Base-by-base conservation (phyloP, 257 asterid species). In the Thymus mandschuricus region DNA sequence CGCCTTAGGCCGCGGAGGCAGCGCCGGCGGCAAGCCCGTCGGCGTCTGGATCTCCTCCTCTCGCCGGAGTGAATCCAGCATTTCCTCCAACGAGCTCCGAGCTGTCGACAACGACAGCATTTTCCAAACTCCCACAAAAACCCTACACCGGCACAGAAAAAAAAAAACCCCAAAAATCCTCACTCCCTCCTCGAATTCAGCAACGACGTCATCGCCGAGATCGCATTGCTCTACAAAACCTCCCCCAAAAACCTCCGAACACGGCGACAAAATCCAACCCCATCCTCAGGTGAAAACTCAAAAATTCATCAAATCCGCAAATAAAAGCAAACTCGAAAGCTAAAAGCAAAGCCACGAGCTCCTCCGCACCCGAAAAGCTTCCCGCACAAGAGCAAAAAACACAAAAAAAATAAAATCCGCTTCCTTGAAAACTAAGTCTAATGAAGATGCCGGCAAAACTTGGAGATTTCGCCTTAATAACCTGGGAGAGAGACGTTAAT, bases 11-110 rank as follows among this genome's bases (percentile, higher is more conserved):
- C 98, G 82, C 10, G 86, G 59, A 2, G 98, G 98, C 15, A 92
- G 92, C 30, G 86, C 92, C 62, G 98, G 98, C 10, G 95, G 96
- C 68, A 79, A 68, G 82, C 87, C 95, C 81, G 78, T 84, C 2
- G 89, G 83, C 81, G 75, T 78, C 82, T 87, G 87, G 60, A 70
- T 65, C 69, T 83, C 89, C 12, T 86, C 92, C 34, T 78, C 82
- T 41, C 78, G 84, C 85, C 79, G 84, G 80, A 92, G 96, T 57
- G 92, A 76, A 11, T 92, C 96, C 83, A 92, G 85, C 98, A 90
- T 92, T 76, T 82, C 96, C 86, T 92, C 98, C 61, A 92, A 75
- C 46, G 98, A 92, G 76, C 98, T 92, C 79, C 92, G 86, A 66
- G 78, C 86, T 61, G 84, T 52, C 30, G 95, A 81, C 46, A 83